Evolutionary conservation across 2,329 filamentous ascomycete species (phyloP), one percentile per base, ranked within the genome.

Genomic region (Fusarium fujikuroi): DNA sequence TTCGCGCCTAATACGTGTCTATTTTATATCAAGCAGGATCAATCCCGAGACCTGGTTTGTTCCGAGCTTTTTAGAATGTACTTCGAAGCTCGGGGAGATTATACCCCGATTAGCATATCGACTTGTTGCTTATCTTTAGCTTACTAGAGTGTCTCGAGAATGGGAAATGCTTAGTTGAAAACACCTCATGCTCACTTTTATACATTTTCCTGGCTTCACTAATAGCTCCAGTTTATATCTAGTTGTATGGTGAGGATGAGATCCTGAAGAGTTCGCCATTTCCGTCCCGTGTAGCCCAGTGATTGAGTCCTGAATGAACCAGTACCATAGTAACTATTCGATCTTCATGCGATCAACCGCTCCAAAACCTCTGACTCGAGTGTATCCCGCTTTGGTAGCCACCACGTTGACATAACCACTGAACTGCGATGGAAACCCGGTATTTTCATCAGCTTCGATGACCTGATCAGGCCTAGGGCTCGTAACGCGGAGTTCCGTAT

Each of bases 161-260:
- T 18, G 30, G 4, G 4, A 14, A 4, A 23, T 19, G 21, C 1
- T 5, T 5, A 19, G n/a, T 14, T 5, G 11, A 2, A 0, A 34
- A 3, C 8, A 10, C 7, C 8, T 34, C 15, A 2, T 47, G 4
- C 19, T 30, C 30, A 9, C 3, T 19, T 6, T 1, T 7, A 34
- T 10, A 10, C 11, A 47, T 3, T 10, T 30, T 30, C 9, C 28
- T 30, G 28, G 28, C 9, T 30, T 30, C 1, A n/a, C 4, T 0
- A 4, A 2, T 23, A 34, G 8, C 30, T 50, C 2, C 8, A 34
- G 15, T 5, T 3, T 18, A 12, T 23, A 1, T 2, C 2, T 11
- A 50, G 7, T 14, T 34, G 1, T 18, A 7, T 14, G 7, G 2
- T 19, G 2, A 6, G 7, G 21, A 19, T 34, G 5, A 7, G 47